Base-by-base conservation (phyloP, 371 early-diverging fungal genomes). In the Dinochytrium kinnereticum region DNA sequence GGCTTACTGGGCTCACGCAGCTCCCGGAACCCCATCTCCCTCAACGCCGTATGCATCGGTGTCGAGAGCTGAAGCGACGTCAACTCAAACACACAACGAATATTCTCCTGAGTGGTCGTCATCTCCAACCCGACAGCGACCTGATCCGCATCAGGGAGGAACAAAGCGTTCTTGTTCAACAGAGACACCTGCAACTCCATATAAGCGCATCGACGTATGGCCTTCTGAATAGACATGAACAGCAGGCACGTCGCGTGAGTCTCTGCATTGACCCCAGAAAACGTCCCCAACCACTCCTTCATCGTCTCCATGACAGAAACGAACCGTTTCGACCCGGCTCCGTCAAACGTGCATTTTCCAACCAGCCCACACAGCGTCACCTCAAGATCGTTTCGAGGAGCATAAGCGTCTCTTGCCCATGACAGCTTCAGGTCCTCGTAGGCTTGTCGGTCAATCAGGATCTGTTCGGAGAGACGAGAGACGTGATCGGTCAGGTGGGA, bases 51-150 rank as follows among this genome's bases (percentile, higher is more conserved):
- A 65, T 80, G 78, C 57, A 80, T 53, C 2, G 69, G 34, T 30
- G 28, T 44, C 10, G 78, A 51, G 1, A 80, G 53, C 36, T 76
- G 69, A 40, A 72, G 38, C 30, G 69, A 68, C 30, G 61, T 76
- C 28, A 77, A 28, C 30, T 74, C 72, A 64, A 75, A 80, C 1
- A 80, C 40, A 3, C 39, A 31, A 2, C 50, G 44, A n/a, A 80
- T 51, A 49, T 77, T 80, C n/a, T 33, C 31, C 24, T 80, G 80
- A 0, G 80, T 78, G 0, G 81, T 78, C 2, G 72, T 64, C 81
- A 81, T 81, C 53, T 81, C 81, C 21, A 81, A 59, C 33, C 70
- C 31, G 13, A 81, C 81, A 0, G 81, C 81, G 17, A 76, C 79
- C 68, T 81, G 81, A 59, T 81, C 81, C 19, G 61, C 24, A 28